These are phyloP conservation scores for Polygonum aviculare DNA, from an alignment of 148 eudicot species.

Conservation along the genomic window DNA sequence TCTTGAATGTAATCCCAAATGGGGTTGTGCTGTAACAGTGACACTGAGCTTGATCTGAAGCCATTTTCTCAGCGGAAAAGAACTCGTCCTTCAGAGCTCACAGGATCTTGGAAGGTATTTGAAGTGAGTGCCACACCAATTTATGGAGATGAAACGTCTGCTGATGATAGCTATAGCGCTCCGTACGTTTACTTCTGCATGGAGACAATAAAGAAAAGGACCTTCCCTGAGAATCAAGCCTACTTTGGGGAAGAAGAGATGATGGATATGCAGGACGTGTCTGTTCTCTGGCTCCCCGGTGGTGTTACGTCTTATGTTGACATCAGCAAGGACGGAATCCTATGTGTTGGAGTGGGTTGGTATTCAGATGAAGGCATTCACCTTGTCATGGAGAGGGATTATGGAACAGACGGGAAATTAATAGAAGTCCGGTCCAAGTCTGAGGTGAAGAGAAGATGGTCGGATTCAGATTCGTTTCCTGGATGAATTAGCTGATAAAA, in stretches of 20 bases:
- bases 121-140: slow-evolving; percentile 96
- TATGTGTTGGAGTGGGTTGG: slow-evolving; percentile 97
- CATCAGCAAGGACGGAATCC: slow-evolving; percentile 72
- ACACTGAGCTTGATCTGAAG: slow-evolving; percentile 62
- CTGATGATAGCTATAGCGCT: slow-evolving; percentile 33
- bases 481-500: slow-evolving; percentile 18
- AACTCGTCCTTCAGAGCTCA: slow-evolving; percentile 60
- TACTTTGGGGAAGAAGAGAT: slow-evolving; percentile 89
- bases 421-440: slow-evolving; percentile 72
- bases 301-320: slow-evolving; percentile 90
- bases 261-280: slow-evolving; percentile 72
- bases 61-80: slow-evolving; percentile 90
- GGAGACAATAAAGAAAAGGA: slow-evolving; percentile 82
- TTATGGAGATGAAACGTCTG: slow-evolving; percentile 41
- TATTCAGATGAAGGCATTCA: slow-evolving; percentile 94
- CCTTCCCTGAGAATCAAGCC: slow-evolving; percentile 51
- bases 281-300: slow-evolving; percentile 92
- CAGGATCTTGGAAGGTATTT: slow-evolving; percentile 92
- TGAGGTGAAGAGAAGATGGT: slow-evolving; percentile 90
- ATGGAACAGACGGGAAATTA: slow-evolving; percentile 85
- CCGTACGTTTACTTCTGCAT: slow-evolving; percentile 86
- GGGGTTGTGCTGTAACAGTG: slow-evolving; percentile 27
- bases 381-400: slow-evolving; percentile 98
- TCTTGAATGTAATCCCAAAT: background rate
- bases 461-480: slow-evolving; percentile 43